phyloP scores from a whole-genome alignment of 2,329 filamentous ascomycete species.

The Penicillium sp. region DNA sequence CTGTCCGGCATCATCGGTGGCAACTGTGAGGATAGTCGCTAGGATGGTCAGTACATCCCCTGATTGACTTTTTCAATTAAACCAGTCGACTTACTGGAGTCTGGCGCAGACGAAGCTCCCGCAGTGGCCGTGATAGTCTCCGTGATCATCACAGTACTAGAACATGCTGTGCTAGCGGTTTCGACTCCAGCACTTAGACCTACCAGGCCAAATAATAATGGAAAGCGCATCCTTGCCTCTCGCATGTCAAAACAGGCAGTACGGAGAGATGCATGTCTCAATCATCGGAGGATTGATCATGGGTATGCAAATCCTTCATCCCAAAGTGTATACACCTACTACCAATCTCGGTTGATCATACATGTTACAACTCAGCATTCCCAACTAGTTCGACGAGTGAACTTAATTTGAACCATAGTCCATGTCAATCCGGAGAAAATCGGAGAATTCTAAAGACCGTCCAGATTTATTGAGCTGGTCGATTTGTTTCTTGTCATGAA shows the following conservation, averaged over 20 bases:
- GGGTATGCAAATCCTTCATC: too few relatives aligned
- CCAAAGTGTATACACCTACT: too few relatives aligned
- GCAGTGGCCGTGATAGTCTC: slow-evolving; percentile 1
- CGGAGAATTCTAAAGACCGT: too few relatives aligned
- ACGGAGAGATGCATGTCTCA: not conserved
- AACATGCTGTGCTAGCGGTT: slow-evolving; percentile 2
- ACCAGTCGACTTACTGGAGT: slow-evolving; percentile 2
- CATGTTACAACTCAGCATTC: too few relatives aligned
- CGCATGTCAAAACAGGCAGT: not conserved
- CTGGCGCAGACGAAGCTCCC: not conserved
- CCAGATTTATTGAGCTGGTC: too few relatives aligned
- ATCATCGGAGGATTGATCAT: too few relatives aligned
- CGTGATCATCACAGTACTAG: not conserved
- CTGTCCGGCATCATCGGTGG: slow-evolving; percentile 41
- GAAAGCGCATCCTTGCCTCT: slow-evolving; percentile 1
- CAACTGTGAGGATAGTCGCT: slow-evolving; percentile 40
- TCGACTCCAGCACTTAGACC: not conserved
- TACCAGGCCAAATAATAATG: slow-evolving; percentile 1
- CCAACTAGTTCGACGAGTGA: too few relatives aligned
- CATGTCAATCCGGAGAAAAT: too few relatives aligned
- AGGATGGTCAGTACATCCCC: not conserved
- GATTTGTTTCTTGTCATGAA: too few relatives aligned
- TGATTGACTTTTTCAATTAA: too few relatives aligned
- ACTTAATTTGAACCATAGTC: too few relatives aligned
- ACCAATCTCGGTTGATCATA: too few relatives aligned